These are phyloP conservation scores for Xylariaceae sp. DNA, from an alignment of 2,329 filamentous ascomycete species.

Conservation along the genomic window DNA sequence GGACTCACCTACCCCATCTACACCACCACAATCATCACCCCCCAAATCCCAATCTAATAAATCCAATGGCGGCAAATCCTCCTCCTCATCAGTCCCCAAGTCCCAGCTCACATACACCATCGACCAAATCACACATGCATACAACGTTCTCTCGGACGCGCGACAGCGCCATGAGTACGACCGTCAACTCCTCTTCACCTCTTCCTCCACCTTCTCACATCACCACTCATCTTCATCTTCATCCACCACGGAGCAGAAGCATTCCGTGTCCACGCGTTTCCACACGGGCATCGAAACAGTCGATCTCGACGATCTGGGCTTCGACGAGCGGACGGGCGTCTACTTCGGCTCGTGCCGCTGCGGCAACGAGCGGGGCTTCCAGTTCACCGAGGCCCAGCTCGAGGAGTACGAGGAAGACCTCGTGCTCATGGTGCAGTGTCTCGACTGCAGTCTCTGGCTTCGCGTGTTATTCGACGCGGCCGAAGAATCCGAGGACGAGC, in stretches of 20 bases:
- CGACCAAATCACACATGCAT: constrained; percentile 69
- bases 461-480: constrained; percentile 68
- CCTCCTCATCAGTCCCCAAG: constrained; percentile 16
- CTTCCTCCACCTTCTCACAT: neutral
- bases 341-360: constrained; percentile 69
- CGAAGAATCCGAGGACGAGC: constrained; percentile 41
- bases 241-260: constrained; percentile 22
- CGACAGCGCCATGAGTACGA: constrained; percentile 61
- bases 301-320: constrained; percentile 69
- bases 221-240: constrained; percentile 4
- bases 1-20: constrained; percentile 18
- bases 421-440: constrained; percentile 69
- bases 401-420: constrained; percentile 64
- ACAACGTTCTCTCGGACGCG: constrained; percentile 60
- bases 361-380: constrained; percentile 67
- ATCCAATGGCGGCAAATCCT: constrained; percentile 23
- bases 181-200: constrained; percentile 48
- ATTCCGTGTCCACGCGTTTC: constrained; percentile 33
- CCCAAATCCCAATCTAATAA: constrained; percentile 13
- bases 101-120: constrained; percentile 54
- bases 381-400: constrained; percentile 64
- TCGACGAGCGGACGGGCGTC: constrained; percentile 53
- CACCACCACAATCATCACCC: constrained; percentile 4
- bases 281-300: constrained; percentile 66
- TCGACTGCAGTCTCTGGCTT: constrained; percentile 71